Evolutionary conservation across 2,329 filamentous ascomycete species (phyloP).

Genomic region (Fusarium compactum): DNA sequence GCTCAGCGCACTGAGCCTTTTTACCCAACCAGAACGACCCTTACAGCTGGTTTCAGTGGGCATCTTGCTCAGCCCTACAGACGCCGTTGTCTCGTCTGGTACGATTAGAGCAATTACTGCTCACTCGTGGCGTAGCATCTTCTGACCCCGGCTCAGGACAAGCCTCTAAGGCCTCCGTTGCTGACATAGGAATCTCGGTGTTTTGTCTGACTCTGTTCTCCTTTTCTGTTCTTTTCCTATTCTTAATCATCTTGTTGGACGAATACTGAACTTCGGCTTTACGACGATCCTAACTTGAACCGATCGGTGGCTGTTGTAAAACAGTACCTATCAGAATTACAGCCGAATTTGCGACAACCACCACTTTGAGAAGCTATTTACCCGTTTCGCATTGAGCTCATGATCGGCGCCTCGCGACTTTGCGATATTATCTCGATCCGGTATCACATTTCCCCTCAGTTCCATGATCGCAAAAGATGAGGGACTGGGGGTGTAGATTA

Average conservation of each 20-base stretch:
- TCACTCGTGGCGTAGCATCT: conserved; percentile 46
- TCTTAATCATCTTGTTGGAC: conserved; percentile 9
- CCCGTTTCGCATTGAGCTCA: conserved; percentile 16
- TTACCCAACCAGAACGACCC: conserved; percentile 33
- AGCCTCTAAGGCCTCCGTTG: conserved; percentile 46
- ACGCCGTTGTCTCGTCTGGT: conserved; percentile 24
- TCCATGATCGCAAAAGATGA: conserved; percentile 40
- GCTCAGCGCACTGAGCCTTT: conserved; percentile 20
- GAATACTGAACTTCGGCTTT: background rate
- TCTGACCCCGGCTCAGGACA: conserved; percentile 34
- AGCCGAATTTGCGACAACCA: conserved; percentile 16
- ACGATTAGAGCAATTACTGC: conserved; percentile 39
- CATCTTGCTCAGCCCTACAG: conserved; percentile 46
- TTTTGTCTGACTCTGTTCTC: conserved; percentile 24
- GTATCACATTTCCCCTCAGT: conserved; percentile 29
- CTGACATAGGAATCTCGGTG: conserved; percentile 39
- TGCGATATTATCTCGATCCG: conserved; percentile 13
- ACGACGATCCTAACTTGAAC: conserved; percentile 17
- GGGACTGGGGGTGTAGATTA: conserved; percentile 39
- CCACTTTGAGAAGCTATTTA: conserved; percentile 13
- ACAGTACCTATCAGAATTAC: conserved; percentile 1
- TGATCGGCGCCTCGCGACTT: conserved; percentile 26
- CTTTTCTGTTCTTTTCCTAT: conserved; percentile 21
- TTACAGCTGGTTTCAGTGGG: conserved; percentile 33
- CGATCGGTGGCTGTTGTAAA: conserved; percentile 12